A percentile compares a stretch with the other conserved stretches of the same genome.
These are phyloP conservation scores for Podospora comata DNA, from an alignment of 495 filamentous ascomycete genomes.

Conservation along the genomic window DNA sequence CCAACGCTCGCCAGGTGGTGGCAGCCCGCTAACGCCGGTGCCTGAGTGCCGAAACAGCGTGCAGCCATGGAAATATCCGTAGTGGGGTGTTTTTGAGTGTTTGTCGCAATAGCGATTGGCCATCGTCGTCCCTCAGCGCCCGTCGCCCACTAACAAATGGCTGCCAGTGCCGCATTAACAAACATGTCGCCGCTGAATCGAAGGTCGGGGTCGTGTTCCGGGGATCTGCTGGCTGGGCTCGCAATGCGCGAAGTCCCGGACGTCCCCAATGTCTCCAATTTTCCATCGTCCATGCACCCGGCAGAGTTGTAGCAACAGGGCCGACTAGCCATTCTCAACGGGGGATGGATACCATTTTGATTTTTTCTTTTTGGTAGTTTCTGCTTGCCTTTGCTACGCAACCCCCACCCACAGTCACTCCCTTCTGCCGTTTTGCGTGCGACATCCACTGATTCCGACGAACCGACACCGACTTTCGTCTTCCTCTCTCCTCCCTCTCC, in stretches of 20 bases:
- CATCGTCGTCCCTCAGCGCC: background rate
- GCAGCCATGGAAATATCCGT: background rate
- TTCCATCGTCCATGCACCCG: slow-evolving; percentile 1
- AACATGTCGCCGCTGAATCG: background rate
- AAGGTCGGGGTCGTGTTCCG: background rate
- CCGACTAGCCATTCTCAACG: background rate
- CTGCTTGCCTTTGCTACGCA: slow-evolving; percentile 4
- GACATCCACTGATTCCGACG: slow-evolving; percentile 1
- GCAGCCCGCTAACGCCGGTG: background rate
- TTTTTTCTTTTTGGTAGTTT: slow-evolving; percentile 2
- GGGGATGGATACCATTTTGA: background rate
- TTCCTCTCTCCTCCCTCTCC: slow-evolving; percentile 13
- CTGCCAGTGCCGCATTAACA: background rate
- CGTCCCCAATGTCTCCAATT: slow-evolving; percentile 10
- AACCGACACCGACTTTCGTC: slow-evolving; percentile 11
- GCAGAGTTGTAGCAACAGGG: slow-evolving; percentile 4
- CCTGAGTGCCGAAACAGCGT: slow-evolving; percentile 4
- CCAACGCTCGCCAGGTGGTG: background rate
- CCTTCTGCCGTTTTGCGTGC: slow-evolving; percentile 9
- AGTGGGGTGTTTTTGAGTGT: background rate
- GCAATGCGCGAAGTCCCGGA: slow-evolving; percentile 3
- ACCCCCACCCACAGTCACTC: slow-evolving; percentile 1
- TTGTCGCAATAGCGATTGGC: background rate
- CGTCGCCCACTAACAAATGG: background rate
- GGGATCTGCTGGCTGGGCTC: slow-evolving; percentile 1